Evolutionary conservation across 371 early-diverging fungal species (phyloP).

Genomic region (Mortierella sp.): DNA sequence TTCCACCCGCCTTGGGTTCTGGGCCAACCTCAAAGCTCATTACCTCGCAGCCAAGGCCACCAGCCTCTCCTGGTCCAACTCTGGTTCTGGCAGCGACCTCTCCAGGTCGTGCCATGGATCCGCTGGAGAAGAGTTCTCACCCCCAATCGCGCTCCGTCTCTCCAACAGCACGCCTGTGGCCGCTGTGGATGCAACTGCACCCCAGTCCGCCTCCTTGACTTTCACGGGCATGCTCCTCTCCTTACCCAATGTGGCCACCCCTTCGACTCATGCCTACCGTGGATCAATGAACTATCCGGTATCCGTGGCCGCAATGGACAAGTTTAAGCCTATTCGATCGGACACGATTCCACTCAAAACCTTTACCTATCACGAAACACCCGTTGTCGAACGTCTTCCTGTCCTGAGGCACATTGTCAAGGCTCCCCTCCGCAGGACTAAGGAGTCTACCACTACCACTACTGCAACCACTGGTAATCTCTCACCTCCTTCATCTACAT

Average conservation of each 20-base stretch:
- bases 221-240: conserved; percentile 39
- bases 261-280: conserved; percentile 32
- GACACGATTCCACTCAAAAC: conserved; percentile 55
- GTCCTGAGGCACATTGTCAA: conserved; percentile 13
- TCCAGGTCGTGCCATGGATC: background rate
- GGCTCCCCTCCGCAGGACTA: background rate
- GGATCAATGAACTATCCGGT: conserved; percentile 46
- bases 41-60: conserved; percentile 37
- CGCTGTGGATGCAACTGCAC: conserved; percentile 40
- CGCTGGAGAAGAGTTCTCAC: conserved; percentile 25
- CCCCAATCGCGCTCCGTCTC: conserved; percentile 43
- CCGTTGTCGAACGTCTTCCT: conserved; percentile 44
- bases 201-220: conserved; percentile 33
- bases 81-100: background rate
- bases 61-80: conserved; percentile 29
- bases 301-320: conserved; percentile 50
- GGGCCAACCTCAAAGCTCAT: conserved; percentile 57
- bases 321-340: conserved; percentile 41
- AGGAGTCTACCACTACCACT: background rate
- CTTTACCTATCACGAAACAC: conserved; percentile 55
- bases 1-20: conserved; percentile 50
- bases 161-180: conserved; percentile 42
- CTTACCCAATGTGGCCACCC: conserved; percentile 45
- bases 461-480: conserved; percentile 7
- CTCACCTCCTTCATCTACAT: conserved; percentile 10